Evolutionary conservation across 2,329 filamentous ascomycete species (phyloP).

Genomic region (Spiromastix sp.): DNA sequence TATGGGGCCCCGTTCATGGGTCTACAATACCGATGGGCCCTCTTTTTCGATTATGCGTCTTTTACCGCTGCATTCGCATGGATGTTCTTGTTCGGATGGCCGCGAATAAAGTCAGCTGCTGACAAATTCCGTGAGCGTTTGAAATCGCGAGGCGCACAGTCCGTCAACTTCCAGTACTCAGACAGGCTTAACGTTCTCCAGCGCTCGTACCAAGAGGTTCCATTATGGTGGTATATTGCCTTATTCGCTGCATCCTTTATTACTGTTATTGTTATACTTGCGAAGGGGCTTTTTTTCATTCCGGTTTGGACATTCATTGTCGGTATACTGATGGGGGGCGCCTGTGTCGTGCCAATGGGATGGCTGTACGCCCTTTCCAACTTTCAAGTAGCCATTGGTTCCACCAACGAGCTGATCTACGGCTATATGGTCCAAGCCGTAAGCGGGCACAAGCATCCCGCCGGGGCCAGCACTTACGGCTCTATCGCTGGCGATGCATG

Average conservation of each 20-base stretch:
- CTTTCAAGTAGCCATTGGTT: conserved; percentile 43
- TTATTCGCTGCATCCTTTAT: conserved; percentile 43
- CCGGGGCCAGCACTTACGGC: conserved; percentile 48
- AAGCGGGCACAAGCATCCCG: conserved; percentile 43
- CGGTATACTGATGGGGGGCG: conserved; percentile 43
- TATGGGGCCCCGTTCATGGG: conserved; percentile 49
- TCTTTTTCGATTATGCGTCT: conserved; percentile 52
- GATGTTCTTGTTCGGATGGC: conserved; percentile 47
- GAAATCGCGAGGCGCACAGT: background rate
- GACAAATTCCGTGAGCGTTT: conserved; percentile 18
- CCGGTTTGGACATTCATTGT: conserved; percentile 52
- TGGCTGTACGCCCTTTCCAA: conserved; percentile 53
- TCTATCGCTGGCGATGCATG: conserved; percentile 52
- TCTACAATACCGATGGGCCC: conserved; percentile 46
- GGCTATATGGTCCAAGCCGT: conserved; percentile 49
- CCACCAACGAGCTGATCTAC: conserved; percentile 51
- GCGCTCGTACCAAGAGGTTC: conserved; percentile 48
- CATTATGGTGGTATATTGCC: conserved; percentile 46
- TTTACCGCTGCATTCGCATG: conserved; percentile 49
- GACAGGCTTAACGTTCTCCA: conserved; percentile 52
- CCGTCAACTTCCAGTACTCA: conserved; percentile 45
- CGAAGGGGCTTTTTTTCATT: conserved; percentile 44
- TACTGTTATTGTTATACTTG: conserved; percentile 42
- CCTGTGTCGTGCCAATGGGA: conserved; percentile 47
- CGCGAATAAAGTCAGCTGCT: conserved; percentile 31